Percentiles rank a stretch among this genome's conserved stretches.
phyloP scores from a whole-genome alignment of 768 basidiomycete species.

The Hortiboletus flavorubellus region DNA sequence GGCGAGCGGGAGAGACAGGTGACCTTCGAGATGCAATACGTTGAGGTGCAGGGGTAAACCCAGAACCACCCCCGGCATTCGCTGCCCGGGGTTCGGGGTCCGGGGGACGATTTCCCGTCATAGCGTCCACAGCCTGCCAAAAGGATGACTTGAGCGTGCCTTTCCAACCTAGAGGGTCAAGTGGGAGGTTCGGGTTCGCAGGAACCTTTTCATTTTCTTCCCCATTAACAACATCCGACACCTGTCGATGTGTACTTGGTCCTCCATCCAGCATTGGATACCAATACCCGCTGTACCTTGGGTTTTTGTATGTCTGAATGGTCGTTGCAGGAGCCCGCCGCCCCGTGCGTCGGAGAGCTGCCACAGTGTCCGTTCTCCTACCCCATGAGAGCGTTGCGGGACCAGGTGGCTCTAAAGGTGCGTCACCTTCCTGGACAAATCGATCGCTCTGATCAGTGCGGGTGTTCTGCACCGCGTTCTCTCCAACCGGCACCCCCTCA shows the following conservation, averaged over 20 bases:
- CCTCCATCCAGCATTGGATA: slow-evolving; percentile 4
- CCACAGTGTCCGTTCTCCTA: slow-evolving; percentile 25
- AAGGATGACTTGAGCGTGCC: slow-evolving; percentile 42
- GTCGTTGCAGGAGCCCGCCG: slow-evolving; percentile 5
- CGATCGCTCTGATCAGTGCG: background rate
- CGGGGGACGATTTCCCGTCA: slow-evolving; percentile 41
- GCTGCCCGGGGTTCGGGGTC: background rate
- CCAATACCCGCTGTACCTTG: slow-evolving; percentile 14
- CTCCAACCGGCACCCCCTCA: background rate
- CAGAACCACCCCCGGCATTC: slow-evolving; percentile 9
- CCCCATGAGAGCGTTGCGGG: slow-evolving; percentile 27
- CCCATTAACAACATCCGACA: background rate
- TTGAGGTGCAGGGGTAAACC: slow-evolving; percentile 22
- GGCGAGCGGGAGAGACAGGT: background rate
- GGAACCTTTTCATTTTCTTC: background rate
- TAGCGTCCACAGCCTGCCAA: slow-evolving; percentile 47
- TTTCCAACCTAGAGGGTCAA: slow-evolving; percentile 38
- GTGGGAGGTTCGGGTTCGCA: background rate
- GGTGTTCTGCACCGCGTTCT: background rate
- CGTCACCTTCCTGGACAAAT: slow-evolving; percentile 1
- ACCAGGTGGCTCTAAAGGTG: slow-evolving; percentile 16
- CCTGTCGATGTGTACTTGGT: background rate
- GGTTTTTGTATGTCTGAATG: slow-evolving; percentile 5
- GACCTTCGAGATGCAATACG: slow-evolving; percentile 15
- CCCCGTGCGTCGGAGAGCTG: slow-evolving; percentile 20